These are phyloP conservation scores for Crithidia thermophila DNA, from an alignment of 208 protist genomes.

Conservation along the genomic window DNA sequence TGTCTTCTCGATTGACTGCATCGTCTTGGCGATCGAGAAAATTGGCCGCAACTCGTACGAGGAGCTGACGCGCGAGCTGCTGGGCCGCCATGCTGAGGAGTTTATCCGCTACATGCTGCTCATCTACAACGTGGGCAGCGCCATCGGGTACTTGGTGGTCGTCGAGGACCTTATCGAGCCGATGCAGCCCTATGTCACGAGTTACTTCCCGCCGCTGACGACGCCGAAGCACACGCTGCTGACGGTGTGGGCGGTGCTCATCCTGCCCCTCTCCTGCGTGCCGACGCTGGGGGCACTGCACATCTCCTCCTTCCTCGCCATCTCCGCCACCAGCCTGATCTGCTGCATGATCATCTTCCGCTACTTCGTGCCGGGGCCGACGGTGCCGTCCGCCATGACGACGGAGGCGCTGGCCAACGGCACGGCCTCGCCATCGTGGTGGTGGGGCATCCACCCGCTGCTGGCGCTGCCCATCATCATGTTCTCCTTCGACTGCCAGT, in stretches of 20 bases:
- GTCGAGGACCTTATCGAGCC: slow-evolving; percentile 63
- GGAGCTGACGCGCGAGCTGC: slow-evolving; percentile 66
- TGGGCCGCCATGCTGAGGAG: slow-evolving; percentile 50
- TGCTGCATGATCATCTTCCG: slow-evolving; percentile 65
- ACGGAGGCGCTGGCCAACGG: slow-evolving; percentile 13
- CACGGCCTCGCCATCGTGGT: slow-evolving; percentile 33
- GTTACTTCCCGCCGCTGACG: slow-evolving; percentile 43
- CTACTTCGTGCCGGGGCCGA: slow-evolving; percentile 56
- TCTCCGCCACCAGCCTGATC: slow-evolving; percentile 59
- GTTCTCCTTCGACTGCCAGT: slow-evolving; percentile 88
- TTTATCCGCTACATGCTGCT: slow-evolving; percentile 67
- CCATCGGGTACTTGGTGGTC: slow-evolving; percentile 73
- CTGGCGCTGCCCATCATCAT: slow-evolving; percentile 77
- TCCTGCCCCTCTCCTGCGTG: slow-evolving; percentile 75
- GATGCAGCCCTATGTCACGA: slow-evolving; percentile 49
- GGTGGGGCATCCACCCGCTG: slow-evolving; percentile 46
- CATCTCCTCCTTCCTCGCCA: slow-evolving; percentile 64
- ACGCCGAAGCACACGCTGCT: slow-evolving; percentile 66
- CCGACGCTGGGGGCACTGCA: slow-evolving; percentile 58
- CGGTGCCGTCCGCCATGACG: slow-evolving; percentile 17
- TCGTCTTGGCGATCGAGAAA: slow-evolving; percentile 61
- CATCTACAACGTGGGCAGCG: slow-evolving; percentile 58
- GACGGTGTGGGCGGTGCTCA: slow-evolving; percentile 58
- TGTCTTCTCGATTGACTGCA: slow-evolving; percentile 71
- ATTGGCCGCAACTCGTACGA: slow-evolving; percentile 78